phyloP scores from a whole-genome alignment of 2,329 filamentous ascomycete species.

The Oidium heveae region DNA sequence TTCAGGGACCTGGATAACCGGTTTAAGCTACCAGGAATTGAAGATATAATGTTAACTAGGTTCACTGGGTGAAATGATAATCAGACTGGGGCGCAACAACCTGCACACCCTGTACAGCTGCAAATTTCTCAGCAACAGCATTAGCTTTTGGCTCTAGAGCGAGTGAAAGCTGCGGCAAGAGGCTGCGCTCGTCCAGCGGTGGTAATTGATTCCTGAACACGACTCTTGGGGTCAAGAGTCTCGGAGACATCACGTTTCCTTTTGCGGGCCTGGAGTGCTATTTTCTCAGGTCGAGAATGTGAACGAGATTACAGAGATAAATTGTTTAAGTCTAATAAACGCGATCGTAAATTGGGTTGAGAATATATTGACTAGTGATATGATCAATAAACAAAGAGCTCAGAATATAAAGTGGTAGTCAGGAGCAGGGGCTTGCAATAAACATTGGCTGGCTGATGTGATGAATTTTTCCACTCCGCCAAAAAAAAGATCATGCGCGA shows the following conservation, averaged over 20 bases:
- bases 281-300: not conserved
- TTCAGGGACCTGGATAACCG: too few species aligned
- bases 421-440: too few species aligned
- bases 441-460: too few species aligned
- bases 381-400: too few species aligned
- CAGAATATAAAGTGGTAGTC: too few species aligned
- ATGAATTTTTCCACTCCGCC: too few species aligned
- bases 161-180: not conserved
- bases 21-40: too few species aligned
- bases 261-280: not conserved
- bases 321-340: not conserved
- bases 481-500: too few species aligned
- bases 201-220: not conserved
- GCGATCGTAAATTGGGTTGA: too few species aligned
- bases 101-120: not conserved
- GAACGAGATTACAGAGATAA: not conserved
- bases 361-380: too few species aligned
- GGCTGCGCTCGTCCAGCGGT: not conserved
- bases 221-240: not conserved
- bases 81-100: not conserved
- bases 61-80: too few species aligned
- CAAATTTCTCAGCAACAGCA: not conserved
- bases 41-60: too few species aligned
- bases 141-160: not conserved
- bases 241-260: not conserved